Evolutionary conservation across 495 filamentous ascomycete genomes (phyloP), one percentile per base, ranked within the genome.

Genomic region (Neurospora cerealis): DNA sequence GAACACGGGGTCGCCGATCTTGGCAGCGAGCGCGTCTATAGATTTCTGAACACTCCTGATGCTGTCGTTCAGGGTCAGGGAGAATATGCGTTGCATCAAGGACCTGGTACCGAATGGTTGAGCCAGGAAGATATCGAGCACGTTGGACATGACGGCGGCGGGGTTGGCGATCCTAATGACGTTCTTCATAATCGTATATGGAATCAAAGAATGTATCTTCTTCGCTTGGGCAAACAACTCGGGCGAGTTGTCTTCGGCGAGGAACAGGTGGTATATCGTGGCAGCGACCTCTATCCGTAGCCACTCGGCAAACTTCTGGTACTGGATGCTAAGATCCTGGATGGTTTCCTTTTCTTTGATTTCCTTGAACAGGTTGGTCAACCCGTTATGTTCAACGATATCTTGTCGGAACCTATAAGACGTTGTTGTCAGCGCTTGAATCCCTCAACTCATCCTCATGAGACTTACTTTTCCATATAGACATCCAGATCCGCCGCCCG

Each of bases 271-370:
- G 80, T 99, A 99, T 42, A 99, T 89, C 17, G 96, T 98, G 32
- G 96, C 96, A 8, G 96, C 96, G 54, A 99, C 91, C 82, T 99
- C 96, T 78, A 99, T 99, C 37, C 96, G 91, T 69, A 98, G 85
- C 96, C 96, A 99, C 82, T 99, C 96, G 37, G 95, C 95, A 78
- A 99, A 99, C 79, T 98, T 98, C 77, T 96, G 92, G 80, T 98
- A 99, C 80, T 98, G 94, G 37, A 96, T 88, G 77, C 92, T 95
- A 32, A 99, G 87, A 75, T 98, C 94, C 74, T 89, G 87, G 69
- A 99, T 93, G 19, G 87, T 92, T 48, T 91, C 82, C 84, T 98
- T 98, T 70, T 93, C 90, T 74, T 90, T 90, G 79, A 99, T 96
- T 81, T 98, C 96, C 73, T 90, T 86, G 81, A 99, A 97, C 28